A percentile compares a stretch with the other conserved stretches of the same genome.
Evolutionary conservation across 495 filamentous ascomycete species (phyloP).

Genomic region (Neurospora pannonica): DNA sequence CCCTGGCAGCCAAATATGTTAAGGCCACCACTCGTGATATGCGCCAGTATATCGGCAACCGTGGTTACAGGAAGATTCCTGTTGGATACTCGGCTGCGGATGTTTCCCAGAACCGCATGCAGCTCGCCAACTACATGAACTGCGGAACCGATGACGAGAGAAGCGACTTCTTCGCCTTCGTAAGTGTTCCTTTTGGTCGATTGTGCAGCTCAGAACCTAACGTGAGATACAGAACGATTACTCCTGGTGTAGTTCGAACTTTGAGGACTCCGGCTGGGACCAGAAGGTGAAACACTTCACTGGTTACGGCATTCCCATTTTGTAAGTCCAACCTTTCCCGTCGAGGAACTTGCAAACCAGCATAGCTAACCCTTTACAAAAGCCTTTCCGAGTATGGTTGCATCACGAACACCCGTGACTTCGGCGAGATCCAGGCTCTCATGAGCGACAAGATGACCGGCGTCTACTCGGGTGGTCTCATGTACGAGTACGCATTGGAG

Average conservation of each 20-base stretch:
- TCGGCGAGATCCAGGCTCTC: conserved; percentile 68
- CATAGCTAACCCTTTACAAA: conserved; percentile 9
- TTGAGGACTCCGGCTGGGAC: conserved; percentile 70
- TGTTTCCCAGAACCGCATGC: conserved; percentile 73
- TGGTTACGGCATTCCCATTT: conserved; percentile 85
- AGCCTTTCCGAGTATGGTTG: conserved; percentile 89
- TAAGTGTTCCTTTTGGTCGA: conserved; percentile 15
- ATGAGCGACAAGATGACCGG: conserved; percentile 77
- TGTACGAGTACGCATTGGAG: conserved; percentile 91
- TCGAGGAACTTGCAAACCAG: neutral
- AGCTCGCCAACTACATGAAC: conserved; percentile 91
- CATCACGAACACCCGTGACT: conserved; percentile 66
- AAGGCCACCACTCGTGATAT: conserved; percentile 92
- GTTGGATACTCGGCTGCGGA: conserved; percentile 92
- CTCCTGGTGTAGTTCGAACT: conserved; percentile 90
- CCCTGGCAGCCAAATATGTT: conserved; percentile 70
- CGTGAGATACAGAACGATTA: conserved; percentile 64
- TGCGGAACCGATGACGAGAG: conserved; percentile 80
- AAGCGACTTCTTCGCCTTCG: conserved; percentile 90
- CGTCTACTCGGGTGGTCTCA: conserved; percentile 92
- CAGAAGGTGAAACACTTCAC: conserved; percentile 87
- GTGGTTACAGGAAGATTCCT: conserved; percentile 69
- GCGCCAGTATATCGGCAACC: conserved; percentile 68
- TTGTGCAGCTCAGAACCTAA: neutral
- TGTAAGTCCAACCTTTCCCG: conserved; percentile 28